Evolutionary conservation across 169 alveolate species (phyloP), one percentile per base, ranked within the genome.

Genomic region (Eimeria necatrix): DNA sequence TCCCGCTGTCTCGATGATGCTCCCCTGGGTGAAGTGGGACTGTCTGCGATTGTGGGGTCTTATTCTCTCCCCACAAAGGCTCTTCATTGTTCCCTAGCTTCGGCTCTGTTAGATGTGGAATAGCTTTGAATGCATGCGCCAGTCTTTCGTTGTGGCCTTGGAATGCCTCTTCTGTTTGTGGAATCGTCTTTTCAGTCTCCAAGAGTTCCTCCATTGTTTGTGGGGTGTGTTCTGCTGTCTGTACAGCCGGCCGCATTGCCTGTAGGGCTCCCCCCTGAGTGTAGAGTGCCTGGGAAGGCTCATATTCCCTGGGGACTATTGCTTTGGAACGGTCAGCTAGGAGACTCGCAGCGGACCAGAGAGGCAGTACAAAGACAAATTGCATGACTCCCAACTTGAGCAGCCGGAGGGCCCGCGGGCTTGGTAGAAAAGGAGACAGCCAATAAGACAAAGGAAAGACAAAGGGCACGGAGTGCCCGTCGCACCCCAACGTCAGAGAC

Each of bases 401-500:
- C 74, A 32, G 68, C 3, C 93, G 93, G 24, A 87, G 93, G 59
- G 73, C 73, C 64, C 73, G 81, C 24, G 93, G 93, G 4, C 26
- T 51, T 4, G 93, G 93, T 20, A 59, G 93, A 24, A 87, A 87
- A 64, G 93, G 76, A 68, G 85, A 70, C 52, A 87, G n/a, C 53
- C 32, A 87, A 18, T 59, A n/a, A 22, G 70, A 73, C 22, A 91
- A 26, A 16, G 95, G 95, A 20, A 84, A 84, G 70, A 91, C 83
- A 52, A 84, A 68, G 52, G 83, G 53, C 32, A 91, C 95, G 41
- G 53, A 4, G 60, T 74, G 41, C 20, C 83, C 83, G 41, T 91
- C 53, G 70, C 95, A 91, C n/a, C 90, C 95, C 7, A 91, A 71
- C 18, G 91, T 76, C 81, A 91, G 51, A 22, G 95, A 91, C 49